Percentiles rank a stretch among this genome's conserved stretches.
Evolutionary conservation across 345 rosid genomes (phyloP).

Genomic region (Brassica napus): DNA sequence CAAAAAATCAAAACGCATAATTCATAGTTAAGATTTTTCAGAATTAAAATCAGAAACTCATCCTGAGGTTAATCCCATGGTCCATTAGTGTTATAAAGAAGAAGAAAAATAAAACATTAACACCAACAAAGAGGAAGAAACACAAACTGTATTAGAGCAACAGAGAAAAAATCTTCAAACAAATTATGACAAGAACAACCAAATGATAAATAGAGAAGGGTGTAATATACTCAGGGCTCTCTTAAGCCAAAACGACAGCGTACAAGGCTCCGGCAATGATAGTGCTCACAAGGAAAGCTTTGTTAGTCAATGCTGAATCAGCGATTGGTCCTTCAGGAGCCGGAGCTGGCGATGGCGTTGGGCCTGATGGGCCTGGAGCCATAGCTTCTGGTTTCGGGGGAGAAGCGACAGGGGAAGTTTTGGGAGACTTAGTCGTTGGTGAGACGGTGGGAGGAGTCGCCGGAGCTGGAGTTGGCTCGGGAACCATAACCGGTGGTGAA

Average conservation of each 20-base stretch:
- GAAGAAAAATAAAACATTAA: neutral
- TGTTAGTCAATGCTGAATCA: slow-evolving; percentile 40
- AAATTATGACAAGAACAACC: slow-evolving; percentile 9
- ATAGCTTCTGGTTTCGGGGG: slow-evolving; percentile 25
- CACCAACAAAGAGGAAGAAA: slow-evolving; percentile 12
- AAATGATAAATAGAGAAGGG: neutral
- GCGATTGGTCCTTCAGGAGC: neutral
- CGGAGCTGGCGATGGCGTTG: slow-evolving; percentile 36
- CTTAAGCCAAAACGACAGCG: slow-evolving; percentile 60
- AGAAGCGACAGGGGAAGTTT: slow-evolving; percentile 33
- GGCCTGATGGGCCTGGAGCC: slow-evolving; percentile 32
- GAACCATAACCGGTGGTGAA: slow-evolving; percentile 21
- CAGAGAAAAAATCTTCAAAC: slow-evolving; percentile 9
- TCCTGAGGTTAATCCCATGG: slow-evolving; percentile 5
- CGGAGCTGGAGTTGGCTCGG: slow-evolving; percentile 30
- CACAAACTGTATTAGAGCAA: slow-evolving; percentile 14
- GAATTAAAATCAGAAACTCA: slow-evolving; percentile 18
- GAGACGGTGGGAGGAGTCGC: slow-evolving; percentile 27
- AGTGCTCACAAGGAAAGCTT: slow-evolving; percentile 50
- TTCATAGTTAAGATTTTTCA: neutral
- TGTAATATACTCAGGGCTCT: neutral
- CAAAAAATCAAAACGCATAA: neutral
- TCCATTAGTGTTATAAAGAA: slow-evolving; percentile 13
- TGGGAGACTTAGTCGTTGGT: slow-evolving; percentile 17
- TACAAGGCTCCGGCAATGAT: slow-evolving; percentile 52